phyloP scores from a whole-genome alignment of 768 basidiomycete genomes.

The Boletus rubroflammeus region DNA sequence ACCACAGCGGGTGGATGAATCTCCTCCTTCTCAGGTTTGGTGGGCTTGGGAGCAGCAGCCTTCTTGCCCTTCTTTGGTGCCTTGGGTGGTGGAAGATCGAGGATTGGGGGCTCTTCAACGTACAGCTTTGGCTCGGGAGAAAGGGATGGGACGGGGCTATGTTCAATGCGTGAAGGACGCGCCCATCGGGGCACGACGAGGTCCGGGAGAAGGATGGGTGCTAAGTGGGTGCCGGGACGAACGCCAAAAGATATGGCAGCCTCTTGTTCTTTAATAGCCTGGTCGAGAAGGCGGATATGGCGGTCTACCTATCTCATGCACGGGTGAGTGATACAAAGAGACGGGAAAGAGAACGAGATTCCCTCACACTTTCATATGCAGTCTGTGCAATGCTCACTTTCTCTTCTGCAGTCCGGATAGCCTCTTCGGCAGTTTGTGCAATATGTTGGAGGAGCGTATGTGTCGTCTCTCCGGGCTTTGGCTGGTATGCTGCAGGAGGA shows the following conservation, averaged over 20 bases:
- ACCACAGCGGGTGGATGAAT: background rate
- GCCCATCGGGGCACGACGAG: slow-evolving; percentile 54
- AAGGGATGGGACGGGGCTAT: slow-evolving; percentile 41
- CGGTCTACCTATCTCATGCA: slow-evolving; percentile 58
- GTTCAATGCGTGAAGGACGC: slow-evolving; percentile 41
- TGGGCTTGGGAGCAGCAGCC: slow-evolving; percentile 4
- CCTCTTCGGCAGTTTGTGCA: slow-evolving; percentile 56
- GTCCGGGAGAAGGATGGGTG: slow-evolving; percentile 58
- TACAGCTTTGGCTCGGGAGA: slow-evolving; percentile 28
- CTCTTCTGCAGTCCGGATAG: slow-evolving; percentile 65
- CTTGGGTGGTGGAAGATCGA: slow-evolving; percentile 15
- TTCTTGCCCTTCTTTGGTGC: slow-evolving; percentile 26
- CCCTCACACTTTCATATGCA: slow-evolving; percentile 63
- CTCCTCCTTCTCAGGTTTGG: slow-evolving; percentile 21
- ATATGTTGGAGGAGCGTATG: slow-evolving; percentile 55
- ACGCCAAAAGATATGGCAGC: slow-evolving; percentile 50
- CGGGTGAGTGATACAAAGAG: background rate
- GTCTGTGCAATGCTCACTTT: slow-evolving; percentile 74
- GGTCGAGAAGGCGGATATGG: slow-evolving; percentile 74
- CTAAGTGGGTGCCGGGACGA: slow-evolving; percentile 50
- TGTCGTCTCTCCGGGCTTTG: slow-evolving; percentile 36
- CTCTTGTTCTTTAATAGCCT: slow-evolving; percentile 64
- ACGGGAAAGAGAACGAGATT: background rate
- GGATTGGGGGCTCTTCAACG: slow-evolving; percentile 9
- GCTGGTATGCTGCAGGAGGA: background rate